Evolutionary conservation across 2,329 filamentous ascomycete genomes (phyloP).

Genomic region (Clonostachys rosea): DNA sequence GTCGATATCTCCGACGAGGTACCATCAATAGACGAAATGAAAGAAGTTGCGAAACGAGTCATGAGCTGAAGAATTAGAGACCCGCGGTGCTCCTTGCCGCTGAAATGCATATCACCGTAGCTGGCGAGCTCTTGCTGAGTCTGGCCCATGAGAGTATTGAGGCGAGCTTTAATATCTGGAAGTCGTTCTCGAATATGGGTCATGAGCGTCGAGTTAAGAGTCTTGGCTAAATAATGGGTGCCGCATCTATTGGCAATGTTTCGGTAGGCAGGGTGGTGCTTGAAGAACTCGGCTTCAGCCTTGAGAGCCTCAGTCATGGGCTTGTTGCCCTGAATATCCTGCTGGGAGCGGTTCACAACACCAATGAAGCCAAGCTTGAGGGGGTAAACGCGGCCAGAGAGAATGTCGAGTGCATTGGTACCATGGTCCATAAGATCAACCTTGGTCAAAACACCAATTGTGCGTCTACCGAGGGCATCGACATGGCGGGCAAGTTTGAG

Average conservation of each 20-base stretch:
- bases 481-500: slow-evolving; percentile 96
- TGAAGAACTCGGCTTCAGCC: slow-evolving; percentile 92
- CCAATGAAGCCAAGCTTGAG: slow-evolving; percentile 97
- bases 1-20: slow-evolving; percentile 98
- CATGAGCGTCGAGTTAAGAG: slow-evolving; percentile 93
- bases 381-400: slow-evolving; percentile 95
- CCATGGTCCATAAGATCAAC: slow-evolving; percentile 98
- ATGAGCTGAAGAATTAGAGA: slow-evolving; percentile 94
- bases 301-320: slow-evolving; percentile 88
- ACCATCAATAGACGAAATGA: slow-evolving; percentile 97
- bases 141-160: slow-evolving; percentile 99
- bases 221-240: slow-evolving; percentile 91
- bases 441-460: slow-evolving; percentile 96
- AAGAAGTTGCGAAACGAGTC: slow-evolving; percentile 96
- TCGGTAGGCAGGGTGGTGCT: slow-evolving; percentile 91
- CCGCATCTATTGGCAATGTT: slow-evolving; percentile 94
- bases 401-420: slow-evolving; percentile 93
- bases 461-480: slow-evolving; percentile 87
- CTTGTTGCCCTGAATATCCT: slow-evolving; percentile 95
- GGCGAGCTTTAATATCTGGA: slow-evolving; percentile 94
- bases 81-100: slow-evolving; percentile 91
- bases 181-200: slow-evolving; percentile 90
- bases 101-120: slow-evolving; percentile 97
- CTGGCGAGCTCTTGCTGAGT: slow-evolving; percentile 97
- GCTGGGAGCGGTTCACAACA: slow-evolving; percentile 95